Evolutionary conservation across 495 filamentous ascomycete genomes (phyloP).

Genomic region (Tricharina praecox): DNA sequence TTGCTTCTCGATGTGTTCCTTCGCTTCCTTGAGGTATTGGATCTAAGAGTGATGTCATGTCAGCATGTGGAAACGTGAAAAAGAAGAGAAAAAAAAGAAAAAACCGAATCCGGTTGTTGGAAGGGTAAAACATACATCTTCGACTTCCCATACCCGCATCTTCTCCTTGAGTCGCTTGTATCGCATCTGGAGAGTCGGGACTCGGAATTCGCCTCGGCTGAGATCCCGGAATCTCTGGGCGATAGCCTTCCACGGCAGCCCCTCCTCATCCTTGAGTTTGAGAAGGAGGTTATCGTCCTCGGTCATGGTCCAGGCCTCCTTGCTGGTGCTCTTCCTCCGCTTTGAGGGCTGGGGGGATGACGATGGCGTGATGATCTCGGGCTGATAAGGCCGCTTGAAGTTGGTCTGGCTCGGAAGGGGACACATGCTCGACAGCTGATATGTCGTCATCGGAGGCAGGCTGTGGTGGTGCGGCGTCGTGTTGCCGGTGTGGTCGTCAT

Average conservation of each 20-base stretch:
- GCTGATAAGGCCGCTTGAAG: conserved; percentile 25
- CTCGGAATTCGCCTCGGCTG: conserved; percentile 46
- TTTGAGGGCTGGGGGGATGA: conserved; percentile 21
- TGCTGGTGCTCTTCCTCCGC: conserved; percentile 23
- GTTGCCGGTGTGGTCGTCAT: neutral
- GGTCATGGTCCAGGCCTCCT: conserved; percentile 28
- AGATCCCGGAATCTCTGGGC: conserved; percentile 44
- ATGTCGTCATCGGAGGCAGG: conserved; percentile 15
- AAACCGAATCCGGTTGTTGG: too few species aligned
- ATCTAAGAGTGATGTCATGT: conserved; percentile 16
- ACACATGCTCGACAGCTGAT: conserved; percentile 9
- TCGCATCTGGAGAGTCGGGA: conserved; percentile 59
- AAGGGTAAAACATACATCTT: conserved; percentile 38
- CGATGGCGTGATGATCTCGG: conserved; percentile 15
- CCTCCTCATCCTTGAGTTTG: conserved; percentile 48
- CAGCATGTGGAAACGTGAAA: neutral
- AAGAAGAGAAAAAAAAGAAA: neutral
- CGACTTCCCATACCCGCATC: conserved; percentile 47
- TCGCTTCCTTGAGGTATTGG: conserved; percentile 25
- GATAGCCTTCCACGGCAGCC: conserved; percentile 52
- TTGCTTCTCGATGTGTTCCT: conserved; percentile 24
- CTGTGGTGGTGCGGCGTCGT: neutral
- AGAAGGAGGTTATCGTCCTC: conserved; percentile 54
- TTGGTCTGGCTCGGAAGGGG: conserved; percentile 1
- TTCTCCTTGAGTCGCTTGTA: conserved; percentile 49